Conservation (phyloP, 805 yeast species). For the Ogataea neopini region DNA sequence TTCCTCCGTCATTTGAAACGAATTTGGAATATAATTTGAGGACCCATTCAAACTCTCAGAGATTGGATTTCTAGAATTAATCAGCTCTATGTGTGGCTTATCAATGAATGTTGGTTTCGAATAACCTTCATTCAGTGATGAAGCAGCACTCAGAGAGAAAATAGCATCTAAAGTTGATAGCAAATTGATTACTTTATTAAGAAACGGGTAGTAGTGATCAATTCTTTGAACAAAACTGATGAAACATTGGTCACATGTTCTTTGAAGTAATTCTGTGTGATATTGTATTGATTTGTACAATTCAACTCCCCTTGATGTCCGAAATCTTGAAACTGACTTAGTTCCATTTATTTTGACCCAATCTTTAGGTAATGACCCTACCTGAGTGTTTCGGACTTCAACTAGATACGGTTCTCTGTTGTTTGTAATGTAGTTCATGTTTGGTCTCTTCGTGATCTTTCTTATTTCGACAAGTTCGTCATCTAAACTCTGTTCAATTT, state of each 20-base stretch:
- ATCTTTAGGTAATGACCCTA: conserved; percentile 60
- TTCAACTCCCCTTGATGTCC: conserved; percentile 58
- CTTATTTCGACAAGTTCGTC: conserved; percentile 54
- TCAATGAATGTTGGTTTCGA: conserved; percentile 53
- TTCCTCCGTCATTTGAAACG: conserved; percentile 49
- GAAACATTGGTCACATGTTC: conserved; percentile 50
- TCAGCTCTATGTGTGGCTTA: conserved; percentile 48
- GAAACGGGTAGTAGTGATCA: conserved; percentile 36
- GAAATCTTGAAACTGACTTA: conserved; percentile 65
- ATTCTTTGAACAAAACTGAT: conserved; percentile 41
- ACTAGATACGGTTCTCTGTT: conserved; percentile 71
- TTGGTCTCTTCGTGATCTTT: conserved; percentile 52
- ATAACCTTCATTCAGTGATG: conserved; percentile 47
- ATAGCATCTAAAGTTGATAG: conserved; percentile 67
- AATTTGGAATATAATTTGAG: conserved; percentile 61
- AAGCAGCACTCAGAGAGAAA: conserved; percentile 62
- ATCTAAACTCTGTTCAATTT: conserved; percentile 48
- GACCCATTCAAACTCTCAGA: conserved; percentile 24
- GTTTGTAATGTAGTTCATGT: conserved; percentile 54
- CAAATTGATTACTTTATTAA: conserved; percentile 45
- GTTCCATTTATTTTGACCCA: conserved; percentile 81
- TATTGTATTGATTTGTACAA: conserved; percentile 59
- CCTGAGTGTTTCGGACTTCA: conserved; percentile 66
- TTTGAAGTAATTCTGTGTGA: conserved; percentile 54
- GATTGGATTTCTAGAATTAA: conserved; percentile 50